phyloP scores from a whole-genome alignment of 768 basidiomycete species.

The Podaxis pistillaris region DNA sequence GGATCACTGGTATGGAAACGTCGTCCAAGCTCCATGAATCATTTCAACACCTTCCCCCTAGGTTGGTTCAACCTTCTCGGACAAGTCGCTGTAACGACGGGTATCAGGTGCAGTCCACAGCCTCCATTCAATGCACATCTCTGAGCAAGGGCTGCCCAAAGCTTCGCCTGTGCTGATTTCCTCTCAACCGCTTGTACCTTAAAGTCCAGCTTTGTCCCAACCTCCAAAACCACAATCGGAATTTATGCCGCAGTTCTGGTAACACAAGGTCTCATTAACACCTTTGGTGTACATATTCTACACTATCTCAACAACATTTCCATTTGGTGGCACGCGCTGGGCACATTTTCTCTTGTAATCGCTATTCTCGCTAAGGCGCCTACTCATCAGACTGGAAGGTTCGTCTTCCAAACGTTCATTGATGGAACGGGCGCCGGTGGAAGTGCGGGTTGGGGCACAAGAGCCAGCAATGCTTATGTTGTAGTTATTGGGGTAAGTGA shows the following conservation, averaged over 20 bases:
- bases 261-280: conserved; percentile 70
- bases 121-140: conserved; percentile 36
- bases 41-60: conserved; percentile 16
- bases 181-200: conserved; percentile 63
- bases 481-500: conserved; percentile 55
- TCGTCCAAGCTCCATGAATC: background rate
- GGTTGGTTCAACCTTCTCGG: conserved; percentile 75
- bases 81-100: conserved; percentile 76
- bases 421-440: conserved; percentile 59
- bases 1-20: conserved; percentile 52
- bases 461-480: conserved; percentile 71
- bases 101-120: conserved; percentile 56
- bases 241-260: conserved; percentile 69
- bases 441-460: conserved; percentile 55
- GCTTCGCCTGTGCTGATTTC: conserved; percentile 67
- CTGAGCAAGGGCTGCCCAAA: conserved; percentile 19
- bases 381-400: conserved; percentile 61
- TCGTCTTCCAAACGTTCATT: conserved; percentile 70
- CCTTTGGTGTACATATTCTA: conserved; percentile 67
- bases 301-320: conserved; percentile 71
- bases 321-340: conserved; percentile 72
- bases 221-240: conserved; percentile 58
- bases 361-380: conserved; percentile 73
- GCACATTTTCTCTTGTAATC: conserved; percentile 64
- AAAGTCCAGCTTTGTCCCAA: conserved; percentile 56